Evolutionary conservation across 352 stramenopile genomes (phyloP).

Genomic region (Bremia lactucae): DNA sequence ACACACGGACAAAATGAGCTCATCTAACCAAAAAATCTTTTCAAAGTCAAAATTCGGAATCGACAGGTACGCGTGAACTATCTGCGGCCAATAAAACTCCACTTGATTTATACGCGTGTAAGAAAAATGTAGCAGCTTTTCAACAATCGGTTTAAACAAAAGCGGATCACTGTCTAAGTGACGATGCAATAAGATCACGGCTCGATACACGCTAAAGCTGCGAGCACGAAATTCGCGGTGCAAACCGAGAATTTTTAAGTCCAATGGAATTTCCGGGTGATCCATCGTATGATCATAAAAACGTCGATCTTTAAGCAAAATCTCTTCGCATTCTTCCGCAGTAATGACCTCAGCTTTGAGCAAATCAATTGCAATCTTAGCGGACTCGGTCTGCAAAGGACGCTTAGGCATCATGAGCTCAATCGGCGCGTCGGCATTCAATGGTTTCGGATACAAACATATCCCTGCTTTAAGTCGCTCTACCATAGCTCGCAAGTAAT

Average conservation of each 20-base stretch:
- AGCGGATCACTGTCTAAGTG: conserved; percentile 78
- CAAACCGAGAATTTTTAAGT: conserved; percentile 76
- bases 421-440: conserved; percentile 76
- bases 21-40: conserved; percentile 85
- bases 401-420: conserved; percentile 85
- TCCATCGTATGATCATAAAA: conserved; percentile 81
- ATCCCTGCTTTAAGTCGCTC: conserved; percentile 79
- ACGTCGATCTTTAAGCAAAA: conserved; percentile 67
- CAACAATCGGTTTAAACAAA: conserved; percentile 81
- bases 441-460: conserved; percentile 75
- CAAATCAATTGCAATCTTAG: conserved; percentile 81
- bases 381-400: conserved; percentile 64
- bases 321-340: conserved; percentile 80
- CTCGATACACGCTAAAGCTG: conserved; percentile 73
- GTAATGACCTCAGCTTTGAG: conserved; percentile 77
- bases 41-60: conserved; percentile 86
- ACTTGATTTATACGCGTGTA: conserved; percentile 86
- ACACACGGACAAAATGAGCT: conserved; percentile 81
- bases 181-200: conserved; percentile 77
- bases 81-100: conserved; percentile 88
- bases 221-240: conserved; percentile 80
- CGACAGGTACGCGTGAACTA: conserved; percentile 81
- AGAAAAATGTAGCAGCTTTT: conserved; percentile 76
- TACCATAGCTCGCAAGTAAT: conserved; percentile 78
- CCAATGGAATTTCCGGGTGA: conserved; percentile 74